These are phyloP conservation scores for Citrus reticulata DNA, from an alignment of 345 rosid genomes.

Conservation along the genomic window DNA sequence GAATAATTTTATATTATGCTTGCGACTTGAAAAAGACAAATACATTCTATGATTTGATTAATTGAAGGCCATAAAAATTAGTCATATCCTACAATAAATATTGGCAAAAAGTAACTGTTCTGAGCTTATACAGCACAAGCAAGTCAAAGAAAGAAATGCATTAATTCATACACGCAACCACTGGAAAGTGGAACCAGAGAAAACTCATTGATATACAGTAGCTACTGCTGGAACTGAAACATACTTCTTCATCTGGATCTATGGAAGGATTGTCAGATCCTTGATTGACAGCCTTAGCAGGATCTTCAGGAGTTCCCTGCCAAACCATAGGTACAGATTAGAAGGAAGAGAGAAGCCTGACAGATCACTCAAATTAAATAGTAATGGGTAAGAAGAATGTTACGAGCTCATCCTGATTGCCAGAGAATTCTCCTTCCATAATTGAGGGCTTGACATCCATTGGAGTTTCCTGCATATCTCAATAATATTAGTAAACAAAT, in stretches of 20 bases:
- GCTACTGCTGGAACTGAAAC: conserved; percentile 14
- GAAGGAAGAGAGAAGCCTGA: conserved; percentile 2
- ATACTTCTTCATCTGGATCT: conserved; percentile 43
- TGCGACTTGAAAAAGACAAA: not conserved
- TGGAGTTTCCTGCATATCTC: conserved; percentile 43
- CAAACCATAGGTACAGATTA: conserved; percentile 20
- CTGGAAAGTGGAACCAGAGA: not conserved
- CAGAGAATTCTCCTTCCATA: conserved; percentile 40
- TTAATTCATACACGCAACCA: not conserved
- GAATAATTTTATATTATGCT: not conserved
- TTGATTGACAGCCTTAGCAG: conserved; percentile 24
- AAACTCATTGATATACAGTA: conserved; percentile 2
- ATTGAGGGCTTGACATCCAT: conserved; percentile 48
- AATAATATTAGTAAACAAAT: conserved; percentile 4
- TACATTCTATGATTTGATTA: not conserved
- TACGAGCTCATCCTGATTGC: conserved; percentile 43
- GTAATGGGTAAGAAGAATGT: conserved; percentile 12
- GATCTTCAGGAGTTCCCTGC: conserved; percentile 47
- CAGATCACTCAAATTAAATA: not conserved
- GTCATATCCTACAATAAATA: not conserved
- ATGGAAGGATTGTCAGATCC: conserved; percentile 28
- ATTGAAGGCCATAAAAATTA: not conserved
- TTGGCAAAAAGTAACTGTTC: not conserved
- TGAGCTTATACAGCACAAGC: not conserved
- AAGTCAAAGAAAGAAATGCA: not conserved